phyloP scores from a whole-genome alignment of 441 rosid genomes.

The Eutrema salsugineum region DNA sequence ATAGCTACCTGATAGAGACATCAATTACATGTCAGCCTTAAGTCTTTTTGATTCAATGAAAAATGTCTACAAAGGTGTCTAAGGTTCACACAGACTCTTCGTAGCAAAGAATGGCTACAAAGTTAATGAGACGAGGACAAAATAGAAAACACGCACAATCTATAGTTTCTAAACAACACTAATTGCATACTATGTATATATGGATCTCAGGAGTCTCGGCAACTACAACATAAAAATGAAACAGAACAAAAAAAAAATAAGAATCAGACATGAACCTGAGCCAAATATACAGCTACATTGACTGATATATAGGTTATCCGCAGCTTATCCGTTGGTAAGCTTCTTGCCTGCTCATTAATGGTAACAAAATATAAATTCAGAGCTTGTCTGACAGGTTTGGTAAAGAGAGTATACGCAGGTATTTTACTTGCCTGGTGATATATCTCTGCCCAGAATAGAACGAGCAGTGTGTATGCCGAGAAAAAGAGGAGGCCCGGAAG shows the following conservation, averaged over 20 bases:
- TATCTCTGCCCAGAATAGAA: conserved; percentile 98
- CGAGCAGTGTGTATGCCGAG: conserved; percentile 87
- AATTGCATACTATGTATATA: not conserved
- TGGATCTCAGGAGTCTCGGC: not conserved
- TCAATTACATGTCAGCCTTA: conserved; percentile 22
- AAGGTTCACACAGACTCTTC: not conserved
- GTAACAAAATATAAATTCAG: conserved; percentile 10
- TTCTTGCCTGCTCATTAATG: conserved; percentile 48
- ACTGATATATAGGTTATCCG: conserved; percentile 42
- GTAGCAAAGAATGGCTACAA: not conserved
- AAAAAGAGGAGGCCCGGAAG: conserved; percentile 88
- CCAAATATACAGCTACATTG: conserved; percentile 50
- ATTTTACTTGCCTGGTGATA: conserved; percentile 80
- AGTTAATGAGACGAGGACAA: not conserved
- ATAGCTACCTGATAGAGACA: conserved; percentile 48
- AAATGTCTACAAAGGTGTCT: not conserved
- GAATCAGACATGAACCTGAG: conserved; percentile 46
- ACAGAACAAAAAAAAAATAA: not conserved
- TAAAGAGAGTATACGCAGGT: not conserved
- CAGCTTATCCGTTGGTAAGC: conserved; percentile 63
- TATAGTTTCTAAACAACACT: not conserved
- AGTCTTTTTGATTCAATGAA: not conserved
- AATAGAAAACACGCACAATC: not conserved
- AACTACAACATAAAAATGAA: not conserved
- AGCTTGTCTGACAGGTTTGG: not conserved